These are phyloP conservation scores for Tylopilus rubrobrunneus DNA, from an alignment of 768 basidiomycete genomes.

Conservation along the genomic window DNA sequence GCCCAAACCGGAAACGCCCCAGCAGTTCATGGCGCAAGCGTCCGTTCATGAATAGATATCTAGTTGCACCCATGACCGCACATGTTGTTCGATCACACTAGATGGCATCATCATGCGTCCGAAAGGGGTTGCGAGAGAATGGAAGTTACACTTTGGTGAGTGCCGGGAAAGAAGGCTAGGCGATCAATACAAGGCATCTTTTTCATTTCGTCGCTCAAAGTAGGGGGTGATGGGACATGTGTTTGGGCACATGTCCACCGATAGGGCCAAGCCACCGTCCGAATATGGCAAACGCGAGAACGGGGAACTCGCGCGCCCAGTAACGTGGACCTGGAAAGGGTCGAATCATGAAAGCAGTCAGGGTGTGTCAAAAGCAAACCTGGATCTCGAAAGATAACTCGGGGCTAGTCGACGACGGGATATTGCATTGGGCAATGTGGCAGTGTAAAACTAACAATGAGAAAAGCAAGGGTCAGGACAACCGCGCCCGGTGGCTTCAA, in stretches of 20 bases:
- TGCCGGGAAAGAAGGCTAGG: constrained; percentile 9
- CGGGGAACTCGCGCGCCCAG: constrained; percentile 19
- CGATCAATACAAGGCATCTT: constrained; percentile 24
- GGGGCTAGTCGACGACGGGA: not conserved
- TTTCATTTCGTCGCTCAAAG: constrained; percentile 16
- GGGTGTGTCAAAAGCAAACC: not conserved
- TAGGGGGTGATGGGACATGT: constrained; percentile 16
- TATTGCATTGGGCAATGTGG: not conserved
- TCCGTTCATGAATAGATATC: constrained; percentile 10
- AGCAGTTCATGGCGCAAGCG: constrained; percentile 15
- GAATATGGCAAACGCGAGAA: constrained; percentile 13
- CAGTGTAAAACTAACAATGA: not conserved
- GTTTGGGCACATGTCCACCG: constrained; percentile 15
- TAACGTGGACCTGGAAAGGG: constrained; percentile 6
- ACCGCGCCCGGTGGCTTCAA: not conserved
- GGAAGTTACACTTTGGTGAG: constrained; percentile 17
- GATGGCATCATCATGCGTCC: constrained; percentile 21
- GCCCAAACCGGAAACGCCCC: constrained; percentile 7
- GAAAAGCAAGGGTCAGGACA: not conserved
- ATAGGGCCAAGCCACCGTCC: constrained; percentile 11
- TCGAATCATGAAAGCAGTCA: not conserved
- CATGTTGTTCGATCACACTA: constrained; percentile 18
- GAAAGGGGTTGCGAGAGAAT: constrained; percentile 21
- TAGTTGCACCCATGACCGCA: constrained; percentile 7
- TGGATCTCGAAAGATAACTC: not conserved